These are phyloP conservation scores for Aspergillus sp. DNA, from an alignment of 2,329 filamentous ascomycete genomes.

Conservation along the genomic window DNA sequence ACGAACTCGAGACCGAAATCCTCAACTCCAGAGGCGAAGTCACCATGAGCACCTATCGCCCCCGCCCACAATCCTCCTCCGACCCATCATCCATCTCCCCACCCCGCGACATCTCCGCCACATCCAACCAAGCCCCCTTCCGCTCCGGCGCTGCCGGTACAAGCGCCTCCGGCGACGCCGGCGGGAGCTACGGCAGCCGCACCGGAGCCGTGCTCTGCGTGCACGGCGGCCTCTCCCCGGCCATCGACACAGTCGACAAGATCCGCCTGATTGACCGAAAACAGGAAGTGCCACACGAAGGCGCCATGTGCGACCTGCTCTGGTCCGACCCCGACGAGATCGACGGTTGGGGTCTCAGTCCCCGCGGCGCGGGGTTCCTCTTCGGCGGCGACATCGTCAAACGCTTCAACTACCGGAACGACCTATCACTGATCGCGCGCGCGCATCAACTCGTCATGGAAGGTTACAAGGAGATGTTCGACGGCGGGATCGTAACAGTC, in stretches of 20 bases:
- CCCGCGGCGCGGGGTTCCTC: slow-evolving; percentile 90
- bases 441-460: slow-evolving; percentile 99
- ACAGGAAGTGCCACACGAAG: slow-evolving; percentile 97
- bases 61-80: slow-evolving; percentile 35
- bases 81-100: slow-evolving; percentile 43
- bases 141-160: slow-evolving; percentile 76
- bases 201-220: slow-evolving; percentile 90
- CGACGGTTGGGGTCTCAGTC: slow-evolving; percentile 96
- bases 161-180: slow-evolving; percentile 71
- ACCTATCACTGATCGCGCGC: slow-evolving; percentile 85
- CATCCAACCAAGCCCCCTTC: slow-evolving; percentile 47
- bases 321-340: slow-evolving; percentile 95
- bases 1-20: slow-evolving; percentile 90
- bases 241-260: slow-evolving; percentile 93
- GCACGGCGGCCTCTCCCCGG: slow-evolving; percentile 86
- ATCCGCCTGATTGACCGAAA: slow-evolving; percentile 93
- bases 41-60: slow-evolving; percentile 58
- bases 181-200: slow-evolving; percentile 53
- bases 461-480: slow-evolving; percentile 99
- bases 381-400: slow-evolving; percentile 97
- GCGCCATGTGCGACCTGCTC: slow-evolving; percentile 96
- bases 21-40: slow-evolving; percentile 80
- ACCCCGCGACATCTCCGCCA: slow-evolving; percentile 46
- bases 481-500: slow-evolving; percentile 93
- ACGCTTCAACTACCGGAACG: slow-evolving; percentile 91